Evolutionary conservation across 768 basidiomycete genomes (phyloP).

Genomic region (Suillus subalutaceus): DNA sequence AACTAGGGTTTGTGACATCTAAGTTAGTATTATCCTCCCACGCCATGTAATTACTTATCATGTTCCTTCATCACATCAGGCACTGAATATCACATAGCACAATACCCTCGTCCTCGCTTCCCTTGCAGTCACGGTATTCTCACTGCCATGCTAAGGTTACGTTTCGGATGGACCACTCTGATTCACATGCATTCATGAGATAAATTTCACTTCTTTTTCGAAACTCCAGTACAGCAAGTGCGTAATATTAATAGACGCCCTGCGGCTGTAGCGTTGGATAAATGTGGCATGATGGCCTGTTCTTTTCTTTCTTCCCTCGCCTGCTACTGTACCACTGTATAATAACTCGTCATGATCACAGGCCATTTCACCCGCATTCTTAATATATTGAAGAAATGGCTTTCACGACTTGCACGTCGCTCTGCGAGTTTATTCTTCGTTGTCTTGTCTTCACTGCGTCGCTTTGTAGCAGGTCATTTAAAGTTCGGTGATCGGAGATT

Average conservation of each 20-base stretch:
- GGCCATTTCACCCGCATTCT: neutral
- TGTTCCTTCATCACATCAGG: neutral
- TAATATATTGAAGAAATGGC: conserved; percentile 3
- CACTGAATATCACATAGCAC: neutral
- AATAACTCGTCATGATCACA: neutral
- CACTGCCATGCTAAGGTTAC: neutral
- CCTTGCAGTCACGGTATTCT: neutral
- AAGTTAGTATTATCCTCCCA: neutral
- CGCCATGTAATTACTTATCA: neutral
- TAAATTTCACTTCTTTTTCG: neutral
- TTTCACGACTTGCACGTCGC: conserved; percentile 7
- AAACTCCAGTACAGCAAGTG: conserved; percentile 2
- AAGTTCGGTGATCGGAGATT: neutral
- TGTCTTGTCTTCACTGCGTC: neutral
- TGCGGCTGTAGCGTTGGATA: neutral
- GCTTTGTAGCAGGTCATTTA: neutral
- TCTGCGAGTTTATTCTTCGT: neutral
- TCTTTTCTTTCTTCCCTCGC: neutral
- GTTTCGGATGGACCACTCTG: neutral
- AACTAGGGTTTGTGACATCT: neutral
- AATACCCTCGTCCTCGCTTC: neutral
- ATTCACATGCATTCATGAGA: neutral
- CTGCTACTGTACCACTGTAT: neutral
- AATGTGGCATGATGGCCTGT: neutral
- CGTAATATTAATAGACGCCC: neutral